These are phyloP conservation scores for Rhizopus arrhizus DNA, from an alignment of 371 early-diverging fungal species.

Conservation along the genomic window DNA sequence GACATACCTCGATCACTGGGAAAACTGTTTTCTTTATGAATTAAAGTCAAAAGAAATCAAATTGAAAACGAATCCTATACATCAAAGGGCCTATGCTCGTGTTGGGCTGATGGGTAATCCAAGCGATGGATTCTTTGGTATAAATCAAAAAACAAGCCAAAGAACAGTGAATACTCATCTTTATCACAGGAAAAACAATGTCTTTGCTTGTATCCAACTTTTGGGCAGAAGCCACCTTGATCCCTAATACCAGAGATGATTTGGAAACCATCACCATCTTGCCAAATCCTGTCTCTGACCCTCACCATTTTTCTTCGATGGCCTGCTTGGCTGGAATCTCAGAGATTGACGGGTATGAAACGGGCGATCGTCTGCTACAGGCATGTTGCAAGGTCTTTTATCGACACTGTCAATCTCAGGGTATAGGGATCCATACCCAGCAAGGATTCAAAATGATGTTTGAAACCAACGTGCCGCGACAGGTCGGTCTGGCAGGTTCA, in stretches of 20 bases:
- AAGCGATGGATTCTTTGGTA: constrained; percentile 70
- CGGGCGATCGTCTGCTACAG: constrained; percentile 58
- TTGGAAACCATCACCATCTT: constrained; percentile 40
- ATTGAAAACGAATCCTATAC: constrained; percentile 33
- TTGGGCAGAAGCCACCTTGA: constrained; percentile 61
- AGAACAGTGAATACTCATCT: background rate
- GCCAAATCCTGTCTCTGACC: constrained; percentile 51
- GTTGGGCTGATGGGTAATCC: constrained; percentile 77
- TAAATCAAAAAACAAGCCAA: background rate
- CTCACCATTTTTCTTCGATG: constrained; percentile 46
- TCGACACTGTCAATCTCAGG: constrained; percentile 42
- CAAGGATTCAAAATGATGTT: constrained; percentile 60
- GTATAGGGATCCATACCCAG: constrained; percentile 37
- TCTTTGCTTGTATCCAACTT: constrained; percentile 68
- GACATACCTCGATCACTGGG: constrained; percentile 22
- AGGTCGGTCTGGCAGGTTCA: constrained; percentile 75
- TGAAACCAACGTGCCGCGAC: constrained; percentile 71
- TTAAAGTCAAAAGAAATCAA: background rate
- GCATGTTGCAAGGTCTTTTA: constrained; percentile 68
- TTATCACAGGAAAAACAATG: constrained; percentile 53
- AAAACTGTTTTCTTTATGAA: constrained; percentile 12
- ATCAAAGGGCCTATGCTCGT: constrained; percentile 58
- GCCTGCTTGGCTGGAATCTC: constrained; percentile 39
- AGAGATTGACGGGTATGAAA: constrained; percentile 61
- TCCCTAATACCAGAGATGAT: constrained; percentile 45